Evolutionary conservation across 345 rosid genomes (phyloP).

Genomic region (Citrus cavaleriei): DNA sequence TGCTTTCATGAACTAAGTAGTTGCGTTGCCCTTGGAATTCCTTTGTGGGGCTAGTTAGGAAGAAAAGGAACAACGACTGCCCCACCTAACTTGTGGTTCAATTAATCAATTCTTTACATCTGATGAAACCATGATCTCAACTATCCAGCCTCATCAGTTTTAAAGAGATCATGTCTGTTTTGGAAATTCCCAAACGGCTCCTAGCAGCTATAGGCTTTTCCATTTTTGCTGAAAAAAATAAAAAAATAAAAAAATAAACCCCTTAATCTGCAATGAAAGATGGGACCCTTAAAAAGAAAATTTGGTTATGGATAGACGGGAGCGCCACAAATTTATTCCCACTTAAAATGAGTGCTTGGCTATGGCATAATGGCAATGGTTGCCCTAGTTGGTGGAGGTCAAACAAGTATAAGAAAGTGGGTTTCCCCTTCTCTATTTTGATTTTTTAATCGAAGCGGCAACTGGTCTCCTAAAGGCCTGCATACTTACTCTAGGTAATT

Average conservation of each 20-base stretch:
- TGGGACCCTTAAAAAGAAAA: constrained; percentile 10
- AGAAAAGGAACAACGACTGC: background rate
- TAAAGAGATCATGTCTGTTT: background rate
- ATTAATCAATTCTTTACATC: constrained; percentile 9
- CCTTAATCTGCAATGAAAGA: background rate
- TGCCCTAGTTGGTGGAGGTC: constrained; percentile 40
- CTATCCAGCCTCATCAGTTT: no score
- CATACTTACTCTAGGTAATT: background rate
- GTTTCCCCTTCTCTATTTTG: constrained; percentile 2
- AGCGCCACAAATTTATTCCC: constrained; percentile 25
- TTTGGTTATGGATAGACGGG: background rate
- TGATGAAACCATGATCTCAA: constrained; percentile 8
- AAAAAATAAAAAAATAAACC: background rate
- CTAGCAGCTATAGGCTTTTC: background rate
- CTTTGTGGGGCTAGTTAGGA: background rate
- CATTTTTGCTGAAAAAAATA: constrained; percentile 1
- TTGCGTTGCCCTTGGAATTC: constrained; percentile 4
- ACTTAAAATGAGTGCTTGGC: constrained; percentile 17
- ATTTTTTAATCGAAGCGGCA: constrained; percentile 9
- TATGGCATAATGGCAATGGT: constrained; percentile 22
- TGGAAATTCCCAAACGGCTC: background rate
- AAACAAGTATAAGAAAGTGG: constrained; percentile 28
- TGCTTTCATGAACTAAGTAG: constrained; percentile 7
- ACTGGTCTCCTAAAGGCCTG: constrained; percentile 44
- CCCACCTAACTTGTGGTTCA: background rate